Conservation (phyloP, 257 asterid genomes). For the Schizonepeta tenuifolia region DNA sequence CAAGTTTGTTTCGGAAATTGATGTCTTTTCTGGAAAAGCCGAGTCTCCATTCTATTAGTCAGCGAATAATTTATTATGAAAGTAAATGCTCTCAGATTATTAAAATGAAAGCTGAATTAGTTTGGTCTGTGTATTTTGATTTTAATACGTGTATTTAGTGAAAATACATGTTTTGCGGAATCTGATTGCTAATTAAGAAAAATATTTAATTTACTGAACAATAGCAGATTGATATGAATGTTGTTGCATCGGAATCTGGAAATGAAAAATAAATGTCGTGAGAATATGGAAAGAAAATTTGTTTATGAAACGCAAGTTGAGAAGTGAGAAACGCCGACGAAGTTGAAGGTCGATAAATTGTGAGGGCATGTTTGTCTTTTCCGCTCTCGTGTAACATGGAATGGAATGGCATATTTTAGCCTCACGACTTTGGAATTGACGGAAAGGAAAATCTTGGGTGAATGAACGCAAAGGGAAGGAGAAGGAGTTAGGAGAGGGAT, state of each 20-base stretch:
- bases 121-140: background rate
- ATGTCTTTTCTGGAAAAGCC: slow-evolving; percentile 6
- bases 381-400: background rate
- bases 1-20: slow-evolving; percentile 1
- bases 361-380: slow-evolving; percentile 33
- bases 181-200: background rate
- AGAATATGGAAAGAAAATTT: slow-evolving; percentile 29
- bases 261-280: background rate
- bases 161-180: background rate
- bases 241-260: slow-evolving; percentile 4
- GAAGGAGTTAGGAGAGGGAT: background rate
- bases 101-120: slow-evolving; percentile 5
- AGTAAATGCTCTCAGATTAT: background rate
- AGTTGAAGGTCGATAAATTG: slow-evolving; percentile 25
- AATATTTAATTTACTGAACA: background rate
- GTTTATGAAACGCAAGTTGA: slow-evolving; percentile 19
- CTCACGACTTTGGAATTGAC: slow-evolving; percentile 25
- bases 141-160: background rate
- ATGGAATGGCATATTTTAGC: slow-evolving; percentile 4
- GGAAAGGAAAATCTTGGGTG: slow-evolving; percentile 21
- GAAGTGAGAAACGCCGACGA: slow-evolving; percentile 37
- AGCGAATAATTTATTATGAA: background rate
- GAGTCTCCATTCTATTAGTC: background rate
- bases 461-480: slow-evolving; percentile 26
- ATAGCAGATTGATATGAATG: background rate